phyloP scores from a whole-genome alignment of 306 rosid species.

The Prunus persica region Prunus_persica_NCBIv2 NC_034015.1:631001-631500 shows the following conservation, averaged over 20 bases:
- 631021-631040: too few relatives aligned
- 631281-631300: slow-evolving; percentile 5
- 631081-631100: too few relatives aligned
- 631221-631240: not conserved
- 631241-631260: too few relatives aligned
- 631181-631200: not conserved
- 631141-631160: not conserved
- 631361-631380: slow-evolving; percentile 1
- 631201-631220: not conserved
- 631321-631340: slow-evolving; percentile 14
- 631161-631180: too few relatives aligned
- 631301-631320: slow-evolving; percentile 16
- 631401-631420: slow-evolving; percentile 14
- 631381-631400: slow-evolving; percentile 22
- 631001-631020: too few relatives aligned
- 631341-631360: slow-evolving; percentile 7
- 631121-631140: not conserved
- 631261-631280: slow-evolving; percentile 12
- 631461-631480: slow-evolving; percentile 1
- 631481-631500: not conserved
- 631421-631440: slow-evolving; percentile 15
- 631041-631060: too few relatives aligned
- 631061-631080: too few relatives aligned
- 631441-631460: slow-evolving; percentile 1
- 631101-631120: not conserved